These are phyloP conservation scores for Dioscorea cayenensis DNA, from an alignment of 116 monocot species.

Conservation along the genomic window DNA sequence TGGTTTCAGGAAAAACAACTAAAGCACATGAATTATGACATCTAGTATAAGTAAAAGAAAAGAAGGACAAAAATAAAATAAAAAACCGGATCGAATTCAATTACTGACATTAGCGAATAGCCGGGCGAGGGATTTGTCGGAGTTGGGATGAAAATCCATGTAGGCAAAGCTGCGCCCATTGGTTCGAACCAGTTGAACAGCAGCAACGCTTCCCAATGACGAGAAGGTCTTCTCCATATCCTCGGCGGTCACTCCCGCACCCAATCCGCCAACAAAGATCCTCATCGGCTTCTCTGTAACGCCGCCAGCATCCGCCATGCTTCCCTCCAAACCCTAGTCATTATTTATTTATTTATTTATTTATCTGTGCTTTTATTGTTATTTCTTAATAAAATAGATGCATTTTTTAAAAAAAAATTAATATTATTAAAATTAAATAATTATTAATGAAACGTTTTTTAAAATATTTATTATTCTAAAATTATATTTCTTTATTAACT, in stretches of 20 bases:
- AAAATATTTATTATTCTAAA: too few species aligned
- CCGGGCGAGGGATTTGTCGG: constrained; percentile 57
- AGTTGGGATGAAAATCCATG: constrained; percentile 78
- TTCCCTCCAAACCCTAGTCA: too few species aligned
- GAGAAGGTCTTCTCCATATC: constrained; percentile 71
- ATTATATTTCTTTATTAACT: too few species aligned
- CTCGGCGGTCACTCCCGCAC: constrained; percentile 31
- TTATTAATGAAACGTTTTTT: too few species aligned
- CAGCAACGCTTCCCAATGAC: constrained; percentile 40
- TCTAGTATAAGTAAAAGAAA: neutral
- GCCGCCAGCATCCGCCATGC: neutral
- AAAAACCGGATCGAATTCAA: neutral
- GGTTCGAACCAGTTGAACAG: constrained; percentile 59
- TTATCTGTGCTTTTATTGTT: too few species aligned
- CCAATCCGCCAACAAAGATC: constrained; percentile 56
- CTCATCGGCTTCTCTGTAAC: constrained; percentile 13
- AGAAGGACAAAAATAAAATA: neutral
- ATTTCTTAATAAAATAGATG: too few species aligned
- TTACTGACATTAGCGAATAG: constrained; percentile 72
- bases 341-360: too few species aligned
- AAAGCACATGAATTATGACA: neutral
- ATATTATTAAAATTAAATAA: too few species aligned
- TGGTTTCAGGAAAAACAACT: neutral
- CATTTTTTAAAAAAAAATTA: too few species aligned
- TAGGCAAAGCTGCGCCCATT: constrained; percentile 68